Evolutionary conservation across 208 protist species (phyloP).

Genomic region (Leishmania braziliensis): DNA sequence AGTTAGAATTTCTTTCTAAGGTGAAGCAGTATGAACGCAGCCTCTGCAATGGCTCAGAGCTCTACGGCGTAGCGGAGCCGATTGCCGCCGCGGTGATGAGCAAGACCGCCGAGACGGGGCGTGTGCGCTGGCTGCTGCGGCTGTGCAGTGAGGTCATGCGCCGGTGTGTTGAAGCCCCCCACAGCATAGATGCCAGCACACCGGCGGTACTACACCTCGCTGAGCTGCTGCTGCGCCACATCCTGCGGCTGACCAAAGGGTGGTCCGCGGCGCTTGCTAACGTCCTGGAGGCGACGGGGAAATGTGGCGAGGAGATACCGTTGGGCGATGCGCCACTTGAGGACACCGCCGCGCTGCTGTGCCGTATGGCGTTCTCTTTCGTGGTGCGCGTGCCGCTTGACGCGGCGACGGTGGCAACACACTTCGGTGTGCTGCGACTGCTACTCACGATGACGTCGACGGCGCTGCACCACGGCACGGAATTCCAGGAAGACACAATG

Average conservation of each 20-base stretch:
- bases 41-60: constrained; percentile 56
- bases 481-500: constrained; percentile 46
- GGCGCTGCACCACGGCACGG: constrained; percentile 72
- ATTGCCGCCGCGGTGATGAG: constrained; percentile 40
- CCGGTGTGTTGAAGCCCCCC: constrained; percentile 26
- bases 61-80: constrained; percentile 44
- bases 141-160: constrained; percentile 40
- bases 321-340: constrained; percentile 6
- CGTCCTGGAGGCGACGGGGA: constrained; percentile 34
- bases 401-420: constrained; percentile 42
- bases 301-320: background rate
- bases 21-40: constrained; percentile 37
- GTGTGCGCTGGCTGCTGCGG: constrained; percentile 66
- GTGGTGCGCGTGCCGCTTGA: constrained; percentile 39
- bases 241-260: constrained; percentile 37
- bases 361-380: constrained; percentile 53
- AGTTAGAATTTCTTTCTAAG: constrained; percentile 36
- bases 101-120: constrained; percentile 17
- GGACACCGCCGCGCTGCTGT: constrained; percentile 40
- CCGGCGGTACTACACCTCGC: constrained; percentile 39
- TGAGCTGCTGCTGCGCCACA: constrained; percentile 71
- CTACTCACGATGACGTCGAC: constrained; percentile 80
- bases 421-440: constrained; percentile 56
- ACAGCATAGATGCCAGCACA: constrained; percentile 26
- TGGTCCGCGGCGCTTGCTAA: constrained; percentile 37